Conservation (phyloP, 1,284 basidiomycete species). For the Mycena sp. region DNA sequence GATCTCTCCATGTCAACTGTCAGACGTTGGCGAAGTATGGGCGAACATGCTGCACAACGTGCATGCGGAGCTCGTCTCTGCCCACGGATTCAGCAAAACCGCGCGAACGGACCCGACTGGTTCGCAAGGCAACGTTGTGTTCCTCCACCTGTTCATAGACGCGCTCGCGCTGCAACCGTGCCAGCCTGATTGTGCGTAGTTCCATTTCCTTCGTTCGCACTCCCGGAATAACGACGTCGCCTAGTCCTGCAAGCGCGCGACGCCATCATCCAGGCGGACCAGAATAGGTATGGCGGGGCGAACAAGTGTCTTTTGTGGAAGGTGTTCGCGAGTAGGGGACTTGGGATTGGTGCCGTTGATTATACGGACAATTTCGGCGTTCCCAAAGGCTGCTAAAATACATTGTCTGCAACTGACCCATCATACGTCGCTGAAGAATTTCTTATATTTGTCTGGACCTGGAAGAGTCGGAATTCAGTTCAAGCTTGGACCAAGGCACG, state of each 20-base stretch:
- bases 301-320: conserved; percentile 46
- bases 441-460: too few relatives aligned
- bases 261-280: conserved; percentile 47
- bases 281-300: conserved; percentile 45
- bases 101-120: conserved; percentile 40
- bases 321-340: conserved; percentile 47
- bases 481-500: too few relatives aligned
- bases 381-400: too few relatives aligned
- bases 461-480: too few relatives aligned
- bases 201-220: too few relatives aligned
- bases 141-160: conserved; percentile 42
- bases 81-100: conserved; percentile 37
- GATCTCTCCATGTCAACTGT: too few relatives aligned
- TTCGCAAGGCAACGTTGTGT: conserved; percentile 43
- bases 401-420: too few relatives aligned
- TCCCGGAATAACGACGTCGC: too few relatives aligned
- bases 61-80: conserved; percentile 48
- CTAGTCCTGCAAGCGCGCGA: conserved; percentile 33
- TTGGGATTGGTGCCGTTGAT: conserved; percentile 42
- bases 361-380: conserved; percentile 31
- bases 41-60: conserved; percentile 56
- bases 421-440: too few relatives aligned
- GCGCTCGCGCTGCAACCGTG: conserved; percentile 43
- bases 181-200: conserved; percentile 43
- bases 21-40: conserved; percentile 53